Evolutionary conservation across 1,139 yeast genomes (phyloP), one percentile per base, ranked within the genome.

Genomic region (Suhomyces chickasaworum): DNA sequence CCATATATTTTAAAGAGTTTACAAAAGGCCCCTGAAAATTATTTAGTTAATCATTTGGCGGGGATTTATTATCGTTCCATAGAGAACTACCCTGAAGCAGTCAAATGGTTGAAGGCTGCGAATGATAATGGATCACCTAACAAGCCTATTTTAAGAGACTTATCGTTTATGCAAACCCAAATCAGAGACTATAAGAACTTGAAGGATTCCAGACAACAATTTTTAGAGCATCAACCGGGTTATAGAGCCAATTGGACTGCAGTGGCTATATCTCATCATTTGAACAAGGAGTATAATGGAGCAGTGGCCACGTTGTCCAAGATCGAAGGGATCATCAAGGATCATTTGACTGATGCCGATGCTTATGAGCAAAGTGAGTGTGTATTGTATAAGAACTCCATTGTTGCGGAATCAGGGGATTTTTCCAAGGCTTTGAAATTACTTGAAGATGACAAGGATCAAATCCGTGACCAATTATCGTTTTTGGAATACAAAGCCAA

Each of bases 171-270:
- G 67, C 95, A 91, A 60, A 73, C 87, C 30, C 98, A 93, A 58
- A 74, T 77, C 50, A 81, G 97, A 51, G 93, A 89, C 60, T 89
- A 73, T 62, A 80, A 78, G 55, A 77, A 77, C 31, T 76, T 88
- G 54, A 75, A 78, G 7, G 77, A 69, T 15, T 78, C 93, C 2
- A 79, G 98, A 58, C 82, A 81, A 51, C 76, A 77, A 39, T 83
- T 83, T 59, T 75, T 95, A 65, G 89, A 86, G 56, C 78, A 80
- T 36, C 87, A 82, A 56, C 86, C 96, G 10, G 96, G 96, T 0
- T 86, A 81, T 61, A 80, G 97, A 54, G 93, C 95, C 54, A 86
- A 89, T 60, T 95, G 98, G 97, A 87, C 96, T 2, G 86, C 87
- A 0, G 74, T 88, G 46, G 97, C 97, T 0, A 76, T 89, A 34